Evolutionary conservation across 768 basidiomycete genomes (phyloP).

Genomic region (Kwoniella botswanensis): DNA sequence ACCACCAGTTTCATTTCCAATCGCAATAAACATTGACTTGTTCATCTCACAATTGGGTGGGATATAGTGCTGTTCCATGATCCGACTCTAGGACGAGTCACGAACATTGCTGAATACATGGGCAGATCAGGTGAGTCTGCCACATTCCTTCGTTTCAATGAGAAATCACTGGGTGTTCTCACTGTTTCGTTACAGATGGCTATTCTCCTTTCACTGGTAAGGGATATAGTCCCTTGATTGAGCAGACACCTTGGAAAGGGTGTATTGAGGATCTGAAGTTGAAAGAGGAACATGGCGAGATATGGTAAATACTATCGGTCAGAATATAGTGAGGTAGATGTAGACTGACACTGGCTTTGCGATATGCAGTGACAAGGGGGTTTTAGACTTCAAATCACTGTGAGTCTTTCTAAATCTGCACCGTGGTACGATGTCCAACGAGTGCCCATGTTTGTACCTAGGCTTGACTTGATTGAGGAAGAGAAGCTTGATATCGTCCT

Average conservation of each 20-base stretch:
- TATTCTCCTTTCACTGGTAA: conserved; percentile 22
- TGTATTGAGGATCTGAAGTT: conserved; percentile 18
- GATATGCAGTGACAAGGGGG: conserved; percentile 10
- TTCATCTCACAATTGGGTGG: too few species aligned
- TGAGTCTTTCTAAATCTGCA: not conserved
- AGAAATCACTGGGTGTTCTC: not conserved
- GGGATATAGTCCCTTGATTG: conserved; percentile 15
- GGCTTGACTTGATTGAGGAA: conserved; percentile 14
- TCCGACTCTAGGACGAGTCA: conserved; percentile 6
- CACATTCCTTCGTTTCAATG: not conserved
- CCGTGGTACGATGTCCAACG: not conserved
- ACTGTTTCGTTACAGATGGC: not conserved
- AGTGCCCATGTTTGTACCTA: not conserved
- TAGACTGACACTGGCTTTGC: not conserved
- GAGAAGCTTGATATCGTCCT: conserved; percentile 19
- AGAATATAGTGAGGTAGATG: too few species aligned
- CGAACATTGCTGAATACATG: conserved; percentile 19
- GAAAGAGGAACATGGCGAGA: conserved; percentile 23
- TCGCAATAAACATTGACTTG: not conserved
- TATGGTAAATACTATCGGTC: conserved; percentile 3
- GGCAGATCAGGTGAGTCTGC: conserved; percentile 7
- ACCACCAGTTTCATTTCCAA: too few species aligned
- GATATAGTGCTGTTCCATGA: conserved; percentile 14
- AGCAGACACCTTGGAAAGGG: conserved; percentile 18
- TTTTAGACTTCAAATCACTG: conserved; percentile 8